Evolutionary conservation across 2,329 filamentous ascomycete genomes (phyloP), one percentile per base, ranked within the genome.

Genomic region (Chrysosporium queenslandicum): DNA sequence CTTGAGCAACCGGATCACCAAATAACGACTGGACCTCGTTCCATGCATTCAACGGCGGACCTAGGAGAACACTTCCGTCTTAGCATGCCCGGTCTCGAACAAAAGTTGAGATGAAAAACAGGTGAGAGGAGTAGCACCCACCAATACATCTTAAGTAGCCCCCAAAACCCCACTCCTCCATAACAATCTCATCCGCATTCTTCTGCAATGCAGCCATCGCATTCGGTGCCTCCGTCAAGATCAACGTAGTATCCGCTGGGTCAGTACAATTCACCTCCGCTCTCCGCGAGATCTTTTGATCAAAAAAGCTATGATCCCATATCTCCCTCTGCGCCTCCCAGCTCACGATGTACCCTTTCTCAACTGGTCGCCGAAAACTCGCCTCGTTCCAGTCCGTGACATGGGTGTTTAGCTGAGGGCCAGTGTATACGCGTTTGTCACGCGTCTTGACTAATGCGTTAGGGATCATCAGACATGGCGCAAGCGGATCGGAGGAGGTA

Each of bases 241-340:
- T 71, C 53, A 98, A 71, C 45, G 88, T 84, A n/a, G 88, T 92
- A 52, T 91, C 83, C 50, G 77, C 74, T 0, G 91, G 87, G 59
- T 94, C 83, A 66, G 61, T 53, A 49, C 69, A 63, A 14, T 62
- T 61, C 37, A 64, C 32, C 20, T 65, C 62, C 48, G 64, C 65
- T 61, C 75, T 78, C 59, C 82, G 71, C 25, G 77, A 74, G n/a
- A 81, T 81, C 58, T 80, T 80, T 53, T 78, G 73, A 59, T 85
- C 82, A 60, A 94, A 83, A 63, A 97, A 86, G 55, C 90, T 83
- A 60, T 84, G 81, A 63, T 96, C 89, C 92, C 92, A 98, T 48
- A 98, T 87, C 63, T 92, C 90, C 69, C 87, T 91, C 72, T 98
- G 81, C 0, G 86, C 84, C 68, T 98, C 92, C 92, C 92, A 98